These are phyloP conservation scores for Spathaspora sp. DNA, from an alignment of 1,139 yeast species.

Conservation along the genomic window DNA sequence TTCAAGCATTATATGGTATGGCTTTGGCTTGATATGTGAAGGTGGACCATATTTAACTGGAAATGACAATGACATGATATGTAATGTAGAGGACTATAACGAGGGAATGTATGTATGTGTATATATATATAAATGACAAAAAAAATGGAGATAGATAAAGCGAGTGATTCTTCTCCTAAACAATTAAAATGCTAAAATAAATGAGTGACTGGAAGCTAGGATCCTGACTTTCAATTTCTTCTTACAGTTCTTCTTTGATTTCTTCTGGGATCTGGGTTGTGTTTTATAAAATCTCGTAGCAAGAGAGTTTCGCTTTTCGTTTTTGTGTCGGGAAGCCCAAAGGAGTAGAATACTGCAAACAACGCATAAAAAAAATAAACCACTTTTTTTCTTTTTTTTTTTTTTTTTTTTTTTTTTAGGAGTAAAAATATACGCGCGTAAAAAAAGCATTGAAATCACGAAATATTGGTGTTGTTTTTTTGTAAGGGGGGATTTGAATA, in stretches of 20 bases:
- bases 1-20: conserved; percentile 45
- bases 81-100: not conserved
- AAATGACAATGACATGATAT: conserved; percentile 1
- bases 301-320: not conserved
- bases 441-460: not conserved
- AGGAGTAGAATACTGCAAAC: conserved; percentile 2
- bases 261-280: not conserved
- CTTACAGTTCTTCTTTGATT: not conserved
- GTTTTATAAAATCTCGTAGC: conserved; percentile 3
- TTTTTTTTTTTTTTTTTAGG: no score
- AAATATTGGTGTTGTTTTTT: not conserved
- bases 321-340: conserved; percentile 2
- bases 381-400: not conserved
- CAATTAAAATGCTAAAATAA: not conserved
- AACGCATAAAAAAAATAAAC: not conserved
- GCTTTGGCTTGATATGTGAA: conserved; percentile 32
- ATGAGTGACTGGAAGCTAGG: not conserved
- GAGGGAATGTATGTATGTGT: no score
- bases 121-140: not conserved
- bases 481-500: not conserved
- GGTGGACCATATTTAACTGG: conserved; percentile 45
- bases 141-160: not conserved
- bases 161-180: conserved; percentile 2
- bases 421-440: not conserved
- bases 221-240: not conserved